Evolutionary conservation across 2,329 filamentous ascomycete genomes (phyloP).

Genomic region (Fusarium brevicatenulatum): DNA sequence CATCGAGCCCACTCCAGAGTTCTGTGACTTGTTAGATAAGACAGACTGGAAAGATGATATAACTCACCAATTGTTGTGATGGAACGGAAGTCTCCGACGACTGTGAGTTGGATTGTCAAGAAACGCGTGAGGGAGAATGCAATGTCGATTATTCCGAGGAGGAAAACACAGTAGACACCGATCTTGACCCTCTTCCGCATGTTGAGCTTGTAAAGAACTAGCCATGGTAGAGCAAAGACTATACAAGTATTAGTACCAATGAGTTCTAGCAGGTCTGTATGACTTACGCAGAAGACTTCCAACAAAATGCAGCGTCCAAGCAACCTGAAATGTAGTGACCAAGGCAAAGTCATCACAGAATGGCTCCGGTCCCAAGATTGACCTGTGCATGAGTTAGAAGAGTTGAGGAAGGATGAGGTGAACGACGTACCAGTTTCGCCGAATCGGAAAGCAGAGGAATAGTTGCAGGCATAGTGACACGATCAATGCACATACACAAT

Average conservation of each 20-base stretch:
- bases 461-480: constrained; percentile 13
- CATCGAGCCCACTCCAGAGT: constrained; percentile 35
- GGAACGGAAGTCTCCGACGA: constrained; percentile 4
- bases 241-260: background rate
- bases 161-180: constrained; percentile 30
- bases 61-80: constrained; percentile 32
- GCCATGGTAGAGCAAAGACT: constrained; percentile 26
- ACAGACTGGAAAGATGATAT: rapidly evolving
- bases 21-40: background rate
- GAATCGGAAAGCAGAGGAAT: constrained; percentile 26
- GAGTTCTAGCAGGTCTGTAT: rapidly evolving
- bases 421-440: constrained; percentile 27
- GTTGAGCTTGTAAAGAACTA: constrained; percentile 24
- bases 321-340: constrained; percentile 17
- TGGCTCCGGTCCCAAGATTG: background rate
- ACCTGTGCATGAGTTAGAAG: background rate
- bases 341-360: background rate
- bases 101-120: constrained; percentile 19
- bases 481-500: constrained; percentile 6
- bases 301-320: constrained; percentile 24
- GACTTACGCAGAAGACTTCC: constrained; percentile 22
- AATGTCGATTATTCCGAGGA: constrained; percentile 33
- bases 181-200: constrained; percentile 22
- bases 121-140: constrained; percentile 35
- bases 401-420: rapidly evolving